These are phyloP conservation scores for Umbelopsis ramanniana DNA, from an alignment of 192 early-diverging fungal genomes.

Conservation along the genomic window DNA sequence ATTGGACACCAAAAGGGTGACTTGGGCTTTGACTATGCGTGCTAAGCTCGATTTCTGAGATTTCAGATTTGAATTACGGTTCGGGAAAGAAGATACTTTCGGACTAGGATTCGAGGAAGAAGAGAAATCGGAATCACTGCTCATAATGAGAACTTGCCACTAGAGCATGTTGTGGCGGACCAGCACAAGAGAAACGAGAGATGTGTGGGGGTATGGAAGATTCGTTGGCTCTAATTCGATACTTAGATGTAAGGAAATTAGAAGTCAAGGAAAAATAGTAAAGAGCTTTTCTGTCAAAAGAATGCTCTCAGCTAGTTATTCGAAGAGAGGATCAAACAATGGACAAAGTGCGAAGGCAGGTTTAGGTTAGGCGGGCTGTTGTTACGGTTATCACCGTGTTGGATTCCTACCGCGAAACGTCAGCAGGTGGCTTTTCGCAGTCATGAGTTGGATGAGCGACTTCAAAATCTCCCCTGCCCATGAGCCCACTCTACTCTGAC, in stretches of 20 bases:
- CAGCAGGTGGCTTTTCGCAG: conserved; percentile 25
- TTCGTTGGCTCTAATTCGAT: conserved; percentile 20
- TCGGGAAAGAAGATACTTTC: conserved; percentile 49
- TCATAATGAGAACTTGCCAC: conserved; percentile 53
- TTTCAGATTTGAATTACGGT: conserved; percentile 44
- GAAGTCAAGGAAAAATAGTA: conserved; percentile 6
- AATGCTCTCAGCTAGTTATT: background rate
- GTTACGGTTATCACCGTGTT: conserved; percentile 16
- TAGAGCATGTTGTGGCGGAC: conserved; percentile 24
- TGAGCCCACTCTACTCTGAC: background rate
- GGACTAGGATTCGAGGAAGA: conserved; percentile 43
- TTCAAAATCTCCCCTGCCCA: background rate
- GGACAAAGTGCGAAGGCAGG: background rate
- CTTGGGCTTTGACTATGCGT: conserved; percentile 64
- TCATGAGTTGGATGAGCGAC: background rate
- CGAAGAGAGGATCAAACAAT: background rate
- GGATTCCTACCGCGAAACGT: conserved; percentile 18
- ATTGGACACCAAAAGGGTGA: conserved; percentile 53
- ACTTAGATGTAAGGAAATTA: background rate
- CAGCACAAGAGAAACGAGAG: conserved; percentile 10
- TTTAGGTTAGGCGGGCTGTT: conserved; percentile 6
- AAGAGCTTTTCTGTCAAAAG: background rate
- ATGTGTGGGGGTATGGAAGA: background rate
- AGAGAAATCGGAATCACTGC: conserved; percentile 51
- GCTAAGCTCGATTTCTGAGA: conserved; percentile 51